Evolutionary conservation across 2,329 filamentous ascomycete species (phyloP).

Genomic region (Ceratocystis variospora): DNA sequence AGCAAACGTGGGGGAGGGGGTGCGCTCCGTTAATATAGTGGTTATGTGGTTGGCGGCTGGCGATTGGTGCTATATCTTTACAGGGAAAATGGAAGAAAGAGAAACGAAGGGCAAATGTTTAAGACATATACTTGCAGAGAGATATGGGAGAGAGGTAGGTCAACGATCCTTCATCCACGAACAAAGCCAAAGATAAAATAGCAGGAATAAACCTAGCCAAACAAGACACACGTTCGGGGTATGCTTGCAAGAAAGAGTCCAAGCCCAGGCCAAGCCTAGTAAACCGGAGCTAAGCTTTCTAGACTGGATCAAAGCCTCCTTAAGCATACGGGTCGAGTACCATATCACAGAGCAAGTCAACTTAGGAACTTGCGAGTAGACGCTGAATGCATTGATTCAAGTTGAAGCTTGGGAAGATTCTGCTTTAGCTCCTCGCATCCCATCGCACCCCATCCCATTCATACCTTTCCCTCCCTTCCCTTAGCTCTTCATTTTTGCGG

Average conservation of each 20-base stretch:
- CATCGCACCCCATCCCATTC: neutral
- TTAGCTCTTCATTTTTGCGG: neutral
- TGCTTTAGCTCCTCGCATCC: neutral
- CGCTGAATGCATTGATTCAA: too few relatives aligned
- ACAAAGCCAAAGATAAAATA: neutral
- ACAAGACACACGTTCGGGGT: too few relatives aligned
- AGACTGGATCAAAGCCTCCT: too few relatives aligned
- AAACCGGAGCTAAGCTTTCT: too few relatives aligned
- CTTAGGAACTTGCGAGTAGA: too few relatives aligned
- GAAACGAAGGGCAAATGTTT: neutral
- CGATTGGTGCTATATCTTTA: neutral
- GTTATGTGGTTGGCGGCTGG: neutral
- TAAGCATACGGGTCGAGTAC: too few relatives aligned
- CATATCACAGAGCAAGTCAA: too few relatives aligned
- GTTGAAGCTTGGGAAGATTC: too few relatives aligned
- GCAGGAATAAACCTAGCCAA: neutral
- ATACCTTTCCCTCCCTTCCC: neutral
- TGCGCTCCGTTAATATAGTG: constrained; percentile 10
- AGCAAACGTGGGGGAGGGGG: neutral
- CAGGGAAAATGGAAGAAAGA: neutral
- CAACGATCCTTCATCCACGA: neutral
- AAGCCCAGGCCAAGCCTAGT: neutral
- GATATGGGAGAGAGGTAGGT: neutral
- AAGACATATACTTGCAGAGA: neutral
- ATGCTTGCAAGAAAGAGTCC: neutral